Conservation (phyloP, 495 filamentous ascomycete genomes). For the Darksidea phi region DNA sequence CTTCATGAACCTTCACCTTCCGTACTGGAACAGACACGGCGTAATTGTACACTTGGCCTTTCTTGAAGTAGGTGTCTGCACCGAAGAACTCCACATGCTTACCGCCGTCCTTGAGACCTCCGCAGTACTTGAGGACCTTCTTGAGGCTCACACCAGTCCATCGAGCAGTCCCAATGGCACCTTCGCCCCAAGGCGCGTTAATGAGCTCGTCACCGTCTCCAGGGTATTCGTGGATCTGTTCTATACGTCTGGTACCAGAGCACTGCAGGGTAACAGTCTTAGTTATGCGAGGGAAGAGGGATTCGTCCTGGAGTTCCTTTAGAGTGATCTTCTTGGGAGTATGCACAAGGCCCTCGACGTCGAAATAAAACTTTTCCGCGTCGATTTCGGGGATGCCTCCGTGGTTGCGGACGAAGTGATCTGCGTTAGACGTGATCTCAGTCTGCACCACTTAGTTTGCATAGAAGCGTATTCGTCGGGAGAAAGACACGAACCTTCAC, state of each 20-base stretch:
- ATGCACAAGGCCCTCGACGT: constrained; percentile 58
- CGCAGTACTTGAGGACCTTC: constrained; percentile 65
- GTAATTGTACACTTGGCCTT: constrained; percentile 61
- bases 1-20: constrained; percentile 64
- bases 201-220: constrained; percentile 69
- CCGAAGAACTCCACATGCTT: constrained; percentile 65
- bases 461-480: neutral
- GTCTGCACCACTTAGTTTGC: constrained; percentile 48
- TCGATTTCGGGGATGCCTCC: constrained; percentile 65
- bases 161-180: constrained; percentile 64
- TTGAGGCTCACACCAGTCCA: constrained; percentile 64
- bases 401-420: constrained; percentile 68
- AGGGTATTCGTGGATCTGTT: constrained; percentile 62
- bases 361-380: constrained; percentile 51
- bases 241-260: constrained; percentile 65
- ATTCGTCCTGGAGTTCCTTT: constrained; percentile 57
- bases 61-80: constrained; percentile 68
- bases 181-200: constrained; percentile 64
- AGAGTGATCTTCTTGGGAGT: constrained; percentile 55
- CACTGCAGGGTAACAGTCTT: constrained; percentile 64
- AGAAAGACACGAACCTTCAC: constrained; percentile 13
- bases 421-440: constrained; percentile 58
- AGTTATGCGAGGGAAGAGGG: constrained; percentile 54
- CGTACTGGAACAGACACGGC: constrained; percentile 61
- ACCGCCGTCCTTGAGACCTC: constrained; percentile 54